These are phyloP conservation scores for Carallia pectinifolia DNA, from an alignment of 345 rosid genomes.

Conservation along the genomic window DNA sequence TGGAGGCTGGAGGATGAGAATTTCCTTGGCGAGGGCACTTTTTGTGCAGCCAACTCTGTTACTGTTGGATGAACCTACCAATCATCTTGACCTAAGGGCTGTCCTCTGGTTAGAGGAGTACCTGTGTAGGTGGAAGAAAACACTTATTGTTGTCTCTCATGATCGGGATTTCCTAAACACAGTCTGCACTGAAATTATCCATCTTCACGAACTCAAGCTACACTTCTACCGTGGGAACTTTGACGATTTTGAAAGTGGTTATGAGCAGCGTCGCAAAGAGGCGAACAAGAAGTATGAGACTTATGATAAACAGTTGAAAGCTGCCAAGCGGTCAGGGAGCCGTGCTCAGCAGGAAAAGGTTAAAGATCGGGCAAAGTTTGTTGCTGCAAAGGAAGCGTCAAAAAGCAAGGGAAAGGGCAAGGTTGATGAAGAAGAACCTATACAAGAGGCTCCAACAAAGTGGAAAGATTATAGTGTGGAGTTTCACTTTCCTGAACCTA, in stretches of 20 bases:
- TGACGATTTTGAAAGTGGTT: slow-evolving; percentile 77
- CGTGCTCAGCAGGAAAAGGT: slow-evolving; percentile 86
- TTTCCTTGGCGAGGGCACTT: slow-evolving; percentile 91
- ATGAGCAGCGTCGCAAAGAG: slow-evolving; percentile 91
- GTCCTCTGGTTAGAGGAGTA: slow-evolving; percentile 96
- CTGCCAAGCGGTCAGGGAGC: slow-evolving; percentile 81
- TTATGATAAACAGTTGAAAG: slow-evolving; percentile 76
- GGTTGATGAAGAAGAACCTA: slow-evolving; percentile 67
- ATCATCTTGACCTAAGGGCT: slow-evolving; percentile 94
- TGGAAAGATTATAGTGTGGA: slow-evolving; percentile 94
- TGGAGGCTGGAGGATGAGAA: slow-evolving; percentile 99
- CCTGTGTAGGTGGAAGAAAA: slow-evolving; percentile 87
- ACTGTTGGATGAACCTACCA: slow-evolving; percentile 91
- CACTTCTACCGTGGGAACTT: slow-evolving; percentile 86
- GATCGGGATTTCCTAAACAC: slow-evolving; percentile 93
- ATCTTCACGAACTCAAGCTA: slow-evolving; percentile 82
- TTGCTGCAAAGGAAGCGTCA: slow-evolving; percentile 71
- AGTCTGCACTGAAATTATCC: slow-evolving; percentile 85
- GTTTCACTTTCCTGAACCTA: slow-evolving; percentile 96
- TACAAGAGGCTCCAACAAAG: slow-evolving; percentile 72
- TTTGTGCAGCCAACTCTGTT: slow-evolving; percentile 91
- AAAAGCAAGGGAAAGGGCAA: slow-evolving; percentile 76
- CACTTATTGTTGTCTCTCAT: slow-evolving; percentile 90
- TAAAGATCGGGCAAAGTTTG: slow-evolving; percentile 72
- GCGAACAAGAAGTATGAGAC: slow-evolving; percentile 76